Evolutionary conservation across 352 stramenopile genomes (phyloP).

Genomic region (Pythium volutum): DNA sequence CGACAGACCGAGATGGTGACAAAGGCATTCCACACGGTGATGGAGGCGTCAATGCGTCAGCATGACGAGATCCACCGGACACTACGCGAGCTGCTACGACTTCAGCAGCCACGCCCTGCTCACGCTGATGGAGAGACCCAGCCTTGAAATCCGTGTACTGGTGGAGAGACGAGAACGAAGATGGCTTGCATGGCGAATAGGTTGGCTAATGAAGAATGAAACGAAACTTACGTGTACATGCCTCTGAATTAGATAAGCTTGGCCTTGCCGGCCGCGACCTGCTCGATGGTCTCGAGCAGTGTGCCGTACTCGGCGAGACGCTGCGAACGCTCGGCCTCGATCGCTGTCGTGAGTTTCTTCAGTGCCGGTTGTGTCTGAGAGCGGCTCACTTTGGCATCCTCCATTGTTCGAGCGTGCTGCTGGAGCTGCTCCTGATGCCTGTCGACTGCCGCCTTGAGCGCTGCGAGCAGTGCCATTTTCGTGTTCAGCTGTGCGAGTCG

Average conservation of each 20-base stretch:
- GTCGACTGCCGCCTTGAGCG: not conserved
- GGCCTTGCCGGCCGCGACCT: conserved; percentile 1
- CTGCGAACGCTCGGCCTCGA: conserved; percentile 2
- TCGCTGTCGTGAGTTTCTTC: not conserved
- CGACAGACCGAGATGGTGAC: not conserved
- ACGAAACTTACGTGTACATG: no score
- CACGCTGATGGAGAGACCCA: no score
- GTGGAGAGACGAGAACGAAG: not conserved
- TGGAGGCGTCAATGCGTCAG: not conserved
- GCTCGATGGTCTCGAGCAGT: conserved; percentile 2
- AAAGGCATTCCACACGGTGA: not conserved
- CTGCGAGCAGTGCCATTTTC: not conserved
- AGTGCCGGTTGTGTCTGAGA: not conserved
- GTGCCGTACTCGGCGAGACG: conserved; percentile 1
- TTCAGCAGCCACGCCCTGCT: not conserved
- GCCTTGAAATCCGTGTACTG: no score
- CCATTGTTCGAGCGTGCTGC: not conserved
- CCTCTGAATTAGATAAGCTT: conserved; percentile 11
- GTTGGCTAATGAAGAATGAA: no score
- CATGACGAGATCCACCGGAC: not conserved
- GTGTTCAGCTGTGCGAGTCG: not conserved
- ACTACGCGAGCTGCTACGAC: not conserved
- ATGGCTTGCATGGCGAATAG: no score
- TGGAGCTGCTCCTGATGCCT: not conserved
- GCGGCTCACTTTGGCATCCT: not conserved